A percentile compares a stretch with the other conserved stretches of the same genome.
These are phyloP conservation scores for Nicotiana paniculata DNA, from an alignment of 257 asterid species.

Conservation along the genomic window DNA sequence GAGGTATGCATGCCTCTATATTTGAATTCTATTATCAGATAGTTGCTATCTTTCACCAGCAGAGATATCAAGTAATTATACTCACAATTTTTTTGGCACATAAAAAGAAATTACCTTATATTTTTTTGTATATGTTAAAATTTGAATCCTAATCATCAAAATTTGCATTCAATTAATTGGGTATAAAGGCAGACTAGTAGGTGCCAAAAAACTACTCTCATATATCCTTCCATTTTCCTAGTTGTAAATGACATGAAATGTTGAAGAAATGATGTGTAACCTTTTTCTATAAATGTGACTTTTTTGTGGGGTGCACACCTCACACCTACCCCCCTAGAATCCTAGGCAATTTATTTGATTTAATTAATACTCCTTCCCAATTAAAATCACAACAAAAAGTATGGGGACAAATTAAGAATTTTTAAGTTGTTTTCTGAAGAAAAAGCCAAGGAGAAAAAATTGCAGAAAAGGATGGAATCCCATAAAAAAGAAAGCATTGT, in stretches of 20 bases:
- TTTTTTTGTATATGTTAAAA: not conserved
- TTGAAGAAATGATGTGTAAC: not conserved
- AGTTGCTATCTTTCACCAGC: fast-evolving
- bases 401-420: not conserved
- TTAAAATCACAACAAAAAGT: slow-evolving; percentile 1
- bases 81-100: not conserved
- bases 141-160: not conserved
- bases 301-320: not conserved
- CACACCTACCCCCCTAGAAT: not conserved
- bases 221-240: not conserved
- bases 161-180: not conserved
- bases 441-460: slow-evolving; percentile 3
- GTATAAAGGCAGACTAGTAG: too few species aligned
- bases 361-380: not conserved
- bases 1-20: too few species aligned
- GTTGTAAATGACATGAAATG: slow-evolving; percentile 6
- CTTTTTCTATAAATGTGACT: not conserved
- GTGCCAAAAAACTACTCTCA: not conserved
- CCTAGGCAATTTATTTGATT: slow-evolving; percentile 1
- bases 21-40: not conserved
- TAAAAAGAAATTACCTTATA: not conserved
- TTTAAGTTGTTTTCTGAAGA: not conserved
- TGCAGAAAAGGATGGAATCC: not conserved
- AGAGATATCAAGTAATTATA: not conserved
- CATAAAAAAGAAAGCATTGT: not conserved